A percentile compares a stretch with the other conserved stretches of the same genome.
Conservation (phyloP, 495 filamentous ascomycete genomes). For the Hyaloscypha variabilis region DNA sequence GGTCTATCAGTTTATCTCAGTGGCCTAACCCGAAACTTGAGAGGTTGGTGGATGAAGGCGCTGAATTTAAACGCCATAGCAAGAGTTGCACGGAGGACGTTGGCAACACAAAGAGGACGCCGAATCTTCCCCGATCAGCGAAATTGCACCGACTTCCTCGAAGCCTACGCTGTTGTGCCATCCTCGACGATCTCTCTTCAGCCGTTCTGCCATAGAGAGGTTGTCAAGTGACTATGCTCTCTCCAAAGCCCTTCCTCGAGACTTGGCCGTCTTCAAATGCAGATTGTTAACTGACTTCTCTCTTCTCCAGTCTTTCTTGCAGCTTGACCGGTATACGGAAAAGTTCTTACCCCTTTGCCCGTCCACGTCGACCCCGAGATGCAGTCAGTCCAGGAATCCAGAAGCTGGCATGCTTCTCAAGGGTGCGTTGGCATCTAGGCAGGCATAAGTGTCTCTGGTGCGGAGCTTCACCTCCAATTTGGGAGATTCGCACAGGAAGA, state of each 20-base stretch:
- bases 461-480: too few species aligned
- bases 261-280: background rate
- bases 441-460: too few species aligned
- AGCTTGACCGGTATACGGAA: background rate
- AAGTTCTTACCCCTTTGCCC: background rate
- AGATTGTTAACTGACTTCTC: background rate
- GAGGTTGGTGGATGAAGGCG: too few species aligned
- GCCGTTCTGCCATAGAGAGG: background rate
- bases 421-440: too few species aligned
- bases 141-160: background rate
- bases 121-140: background rate
- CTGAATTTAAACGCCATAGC: background rate
- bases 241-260: background rate
- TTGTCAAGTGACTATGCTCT: background rate
- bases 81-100: background rate
- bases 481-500: too few species aligned
- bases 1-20: too few species aligned
- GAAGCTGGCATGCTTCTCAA: too few species aligned
- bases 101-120: background rate
- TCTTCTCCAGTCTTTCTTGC: background rate
- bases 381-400: too few species aligned
- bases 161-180: background rate
- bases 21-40: too few species aligned
- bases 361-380: background rate
- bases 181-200: background rate